A percentile compares a stretch with the other conserved stretches of the same genome.
phyloP scores from a whole-genome alignment of 306 rosid species.

The Sphenostylis stenocarpa region DNA sequence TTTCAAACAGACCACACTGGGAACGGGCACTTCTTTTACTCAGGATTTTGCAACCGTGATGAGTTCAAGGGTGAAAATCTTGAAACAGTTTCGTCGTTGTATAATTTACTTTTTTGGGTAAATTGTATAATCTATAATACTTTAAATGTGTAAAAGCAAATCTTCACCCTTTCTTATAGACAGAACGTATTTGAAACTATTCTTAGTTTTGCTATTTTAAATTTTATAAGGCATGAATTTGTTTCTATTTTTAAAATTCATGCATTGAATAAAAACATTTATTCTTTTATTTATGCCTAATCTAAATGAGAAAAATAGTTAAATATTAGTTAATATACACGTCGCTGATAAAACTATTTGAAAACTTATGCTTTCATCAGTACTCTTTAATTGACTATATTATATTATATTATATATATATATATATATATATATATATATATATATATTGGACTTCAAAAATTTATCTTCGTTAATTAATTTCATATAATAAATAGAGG shows the following conservation, averaged over 20 bases:
- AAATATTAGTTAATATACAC: too few species aligned
- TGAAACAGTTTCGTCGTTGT: slow-evolving; percentile 9
- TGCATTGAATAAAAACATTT: neutral
- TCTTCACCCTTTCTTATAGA: neutral
- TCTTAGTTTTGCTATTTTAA: neutral
- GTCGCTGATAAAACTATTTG: too few species aligned
- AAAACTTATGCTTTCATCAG: too few species aligned
- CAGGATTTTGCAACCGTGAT: slow-evolving; percentile 59
- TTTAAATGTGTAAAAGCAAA: neutral
- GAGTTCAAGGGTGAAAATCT: slow-evolving; percentile 12
- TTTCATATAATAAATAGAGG: too few species aligned
- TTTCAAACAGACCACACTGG: slow-evolving; percentile 72
- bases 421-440: too few species aligned
- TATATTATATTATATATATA: too few species aligned
- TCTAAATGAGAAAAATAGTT: neutral
- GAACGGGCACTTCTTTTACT: slow-evolving; percentile 72
- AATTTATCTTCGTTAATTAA: too few species aligned
- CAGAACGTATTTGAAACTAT: neutral
- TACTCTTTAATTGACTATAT: too few species aligned
- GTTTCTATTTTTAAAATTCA: neutral
- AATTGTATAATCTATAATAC: neutral
- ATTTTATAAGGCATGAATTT: neutral
- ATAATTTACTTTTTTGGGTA: neutral
- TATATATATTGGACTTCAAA: too few species aligned
- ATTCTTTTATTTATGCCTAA: neutral